These are phyloP conservation scores for Nevesoporus exiguus DNA, from an alignment of 768 basidiomycete genomes.

Conservation along the genomic window DNA sequence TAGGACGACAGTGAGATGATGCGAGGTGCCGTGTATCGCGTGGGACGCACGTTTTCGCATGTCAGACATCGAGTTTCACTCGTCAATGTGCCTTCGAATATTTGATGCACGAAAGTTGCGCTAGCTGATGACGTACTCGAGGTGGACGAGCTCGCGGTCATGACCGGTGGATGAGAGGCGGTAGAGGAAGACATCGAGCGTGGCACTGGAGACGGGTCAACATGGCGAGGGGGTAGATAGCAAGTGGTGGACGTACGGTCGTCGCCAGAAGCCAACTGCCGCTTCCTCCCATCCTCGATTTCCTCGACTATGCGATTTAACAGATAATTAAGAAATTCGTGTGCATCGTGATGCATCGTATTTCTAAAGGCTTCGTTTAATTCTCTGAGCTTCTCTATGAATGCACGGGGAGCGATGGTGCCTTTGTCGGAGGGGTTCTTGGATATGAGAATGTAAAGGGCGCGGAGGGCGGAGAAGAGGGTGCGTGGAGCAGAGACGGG, in stretches of 20 bases:
- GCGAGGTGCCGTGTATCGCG: conserved; percentile 3
- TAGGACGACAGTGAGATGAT: conserved; percentile 29
- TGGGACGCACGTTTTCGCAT: conserved; percentile 82
- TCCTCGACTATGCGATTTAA: conserved; percentile 94
- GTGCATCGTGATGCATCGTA: conserved; percentile 96
- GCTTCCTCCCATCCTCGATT: conserved; percentile 68
- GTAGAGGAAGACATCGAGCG: conserved; percentile 57
- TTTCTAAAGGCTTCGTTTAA: conserved; percentile 89
- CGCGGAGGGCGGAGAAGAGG: conserved; percentile 88
- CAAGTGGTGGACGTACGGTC: conserved; percentile 52
- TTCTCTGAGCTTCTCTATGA: conserved; percentile 91
- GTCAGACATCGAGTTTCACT: conserved; percentile 97
- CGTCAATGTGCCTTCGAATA: conserved; percentile 92
- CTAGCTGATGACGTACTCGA: conserved; percentile 44
- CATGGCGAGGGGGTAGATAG: conserved; percentile 3
- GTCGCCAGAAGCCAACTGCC: conserved; percentile 45
- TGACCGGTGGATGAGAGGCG: conserved; percentile 37
- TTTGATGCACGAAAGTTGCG: conserved; percentile 80
- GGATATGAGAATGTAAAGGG: conserved; percentile 85
- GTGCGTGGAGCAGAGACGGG: conserved; percentile 62
- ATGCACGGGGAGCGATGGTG: conserved; percentile 82
- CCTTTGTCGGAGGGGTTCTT: conserved; percentile 76
- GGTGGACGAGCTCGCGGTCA: conserved; percentile 44
- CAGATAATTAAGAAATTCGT: conserved; percentile 95
- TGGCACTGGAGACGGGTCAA: conserved; percentile 44